Conservation (phyloP, 2,329 filamentous ascomycete genomes). For the Monosporascus cannonballus region DNA sequence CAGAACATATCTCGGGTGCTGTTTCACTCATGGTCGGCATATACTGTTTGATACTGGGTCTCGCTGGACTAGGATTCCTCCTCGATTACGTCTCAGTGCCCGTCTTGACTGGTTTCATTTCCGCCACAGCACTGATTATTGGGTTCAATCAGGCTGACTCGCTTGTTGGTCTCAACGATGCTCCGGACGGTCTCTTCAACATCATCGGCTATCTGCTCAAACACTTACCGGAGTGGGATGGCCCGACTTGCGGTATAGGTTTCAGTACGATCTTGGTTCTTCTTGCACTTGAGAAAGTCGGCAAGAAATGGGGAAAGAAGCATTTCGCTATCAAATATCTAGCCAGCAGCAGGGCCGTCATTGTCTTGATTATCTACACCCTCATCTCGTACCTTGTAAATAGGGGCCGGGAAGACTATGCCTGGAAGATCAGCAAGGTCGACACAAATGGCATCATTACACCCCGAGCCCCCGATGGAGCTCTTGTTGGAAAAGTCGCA, state of each 20-base stretch:
- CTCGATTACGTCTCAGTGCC: slow-evolving; percentile 62
- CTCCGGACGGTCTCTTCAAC: slow-evolving; percentile 42
- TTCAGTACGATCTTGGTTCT: slow-evolving; percentile 52
- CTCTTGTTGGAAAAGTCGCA: slow-evolving; percentile 47
- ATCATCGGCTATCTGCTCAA: slow-evolving; percentile 55
- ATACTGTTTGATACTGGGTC: slow-evolving; percentile 51
- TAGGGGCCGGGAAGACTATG: slow-evolving; percentile 39
- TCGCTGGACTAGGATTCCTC: slow-evolving; percentile 58
- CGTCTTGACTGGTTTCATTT: slow-evolving; percentile 60
- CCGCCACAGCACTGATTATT: slow-evolving; percentile 60
- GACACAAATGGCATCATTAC: slow-evolving; percentile 46
- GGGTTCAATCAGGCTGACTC: slow-evolving; percentile 58
- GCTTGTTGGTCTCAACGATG: slow-evolving; percentile 50
- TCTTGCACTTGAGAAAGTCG: slow-evolving; percentile 49
- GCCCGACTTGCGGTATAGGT: slow-evolving; percentile 53
- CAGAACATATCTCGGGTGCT: slow-evolving; percentile 52
- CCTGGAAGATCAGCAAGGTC: slow-evolving; percentile 55
- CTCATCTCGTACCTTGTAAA: slow-evolving; percentile 59
- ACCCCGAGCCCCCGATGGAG: slow-evolving; percentile 39
- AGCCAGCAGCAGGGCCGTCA: slow-evolving; percentile 53
- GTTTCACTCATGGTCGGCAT: slow-evolving; percentile 59
- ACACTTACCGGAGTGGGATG: slow-evolving; percentile 50
- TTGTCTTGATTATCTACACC: slow-evolving; percentile 56
- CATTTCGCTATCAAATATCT: slow-evolving; percentile 53
- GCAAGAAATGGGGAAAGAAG: slow-evolving; percentile 52